Base-by-base conservation (phyloP, 139 green algal species). In the Chlamydomonas sp. region DNA sequence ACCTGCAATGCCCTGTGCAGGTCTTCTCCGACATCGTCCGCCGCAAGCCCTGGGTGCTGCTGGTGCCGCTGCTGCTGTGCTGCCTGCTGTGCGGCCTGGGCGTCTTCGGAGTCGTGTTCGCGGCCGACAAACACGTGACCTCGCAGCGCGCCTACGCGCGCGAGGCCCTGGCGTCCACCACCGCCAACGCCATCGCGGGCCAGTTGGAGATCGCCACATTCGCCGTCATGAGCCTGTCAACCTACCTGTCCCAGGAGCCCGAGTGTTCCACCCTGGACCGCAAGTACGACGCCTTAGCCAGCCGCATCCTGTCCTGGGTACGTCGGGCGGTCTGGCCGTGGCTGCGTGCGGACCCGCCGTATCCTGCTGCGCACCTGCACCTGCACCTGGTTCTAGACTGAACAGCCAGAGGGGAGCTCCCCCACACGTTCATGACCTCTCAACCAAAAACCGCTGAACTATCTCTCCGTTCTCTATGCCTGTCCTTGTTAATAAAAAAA, bases 161-260 rank as follows among this genome's bases (percentile, higher is more conserved):
- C 1, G 80, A 71, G 12, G 82, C 82, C 1, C 12, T 86, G 4
- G 82, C 82, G 0, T 86, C 82, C 60, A 31, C 82, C 20, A 57
- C 71, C 60, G 72, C 72, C n/a, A 73, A 12, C 69, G 59, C 82
- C 71, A 73, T 86, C 20, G 18, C 61, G 4, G 61, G 71, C 0
- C 82, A 86, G 82, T 71, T 86, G 61, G 82, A 86, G 71, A 86
- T 86, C 61, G 82, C 82, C 5, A 80, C 82, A 7, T 86, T 86
- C n/a, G 82, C 83, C 62, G 58, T 87, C 31, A 87, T 87, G 83
- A 75, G 73, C 16, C 20, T 80, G 62, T 66, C 58, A 17, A 15
- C 73, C 15, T 75, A 87, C 73, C 73, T 87, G 18, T 61, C 57
- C 10, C 62, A 87, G 57, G n/a, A 73, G 20, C 82, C 82, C 61